Percentiles rank a stretch among this genome's conserved stretches.
Conservation (phyloP, 1,284 basidiomycete species). For the Lentinula novae-zelandiae region DNA sequence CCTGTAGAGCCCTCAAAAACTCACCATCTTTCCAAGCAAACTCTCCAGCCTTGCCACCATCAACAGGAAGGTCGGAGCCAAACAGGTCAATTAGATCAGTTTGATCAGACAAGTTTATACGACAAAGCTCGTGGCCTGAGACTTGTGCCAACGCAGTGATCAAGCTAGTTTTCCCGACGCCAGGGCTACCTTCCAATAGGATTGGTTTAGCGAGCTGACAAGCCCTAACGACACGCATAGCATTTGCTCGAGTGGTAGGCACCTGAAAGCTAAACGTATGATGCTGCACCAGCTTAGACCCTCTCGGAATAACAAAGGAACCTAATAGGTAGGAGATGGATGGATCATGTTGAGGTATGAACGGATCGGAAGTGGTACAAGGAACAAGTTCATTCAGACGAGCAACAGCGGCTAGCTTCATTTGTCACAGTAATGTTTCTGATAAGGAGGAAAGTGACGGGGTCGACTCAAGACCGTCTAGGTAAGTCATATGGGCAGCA, state of each 20-base stretch:
- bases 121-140: slow-evolving; percentile 77
- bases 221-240: slow-evolving; percentile 86
- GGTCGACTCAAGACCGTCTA: slow-evolving; percentile 81
- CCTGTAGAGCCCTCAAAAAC: slow-evolving; percentile 89
- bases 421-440: slow-evolving; percentile 38
- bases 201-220: slow-evolving; percentile 92
- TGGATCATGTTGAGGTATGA: slow-evolving; percentile 32
- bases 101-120: slow-evolving; percentile 99
- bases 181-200: slow-evolving; percentile 95
- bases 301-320: slow-evolving; percentile 71
- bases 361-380: slow-evolving; percentile 26
- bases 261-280: slow-evolving; percentile 82
- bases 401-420: slow-evolving; percentile 47
- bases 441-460: slow-evolving; percentile 65
- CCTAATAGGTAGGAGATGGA: slow-evolving; percentile 59
- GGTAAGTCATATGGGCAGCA: slow-evolving; percentile 81
- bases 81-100: slow-evolving; percentile 97
- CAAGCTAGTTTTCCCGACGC: slow-evolving; percentile 98
- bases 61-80: slow-evolving; percentile 94
- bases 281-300: slow-evolving; percentile 34
- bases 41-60: slow-evolving; percentile 87
- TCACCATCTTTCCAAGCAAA: slow-evolving; percentile 98
- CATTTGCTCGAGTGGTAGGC: slow-evolving; percentile 87
- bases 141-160: slow-evolving; percentile 84
- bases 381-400: slow-evolving; percentile 54